A percentile compares a stretch with the other conserved stretches of the same genome.
These are phyloP conservation scores for Trametes meyenii DNA, from an alignment of 768 basidiomycete genomes.

Conservation along the genomic window DNA sequence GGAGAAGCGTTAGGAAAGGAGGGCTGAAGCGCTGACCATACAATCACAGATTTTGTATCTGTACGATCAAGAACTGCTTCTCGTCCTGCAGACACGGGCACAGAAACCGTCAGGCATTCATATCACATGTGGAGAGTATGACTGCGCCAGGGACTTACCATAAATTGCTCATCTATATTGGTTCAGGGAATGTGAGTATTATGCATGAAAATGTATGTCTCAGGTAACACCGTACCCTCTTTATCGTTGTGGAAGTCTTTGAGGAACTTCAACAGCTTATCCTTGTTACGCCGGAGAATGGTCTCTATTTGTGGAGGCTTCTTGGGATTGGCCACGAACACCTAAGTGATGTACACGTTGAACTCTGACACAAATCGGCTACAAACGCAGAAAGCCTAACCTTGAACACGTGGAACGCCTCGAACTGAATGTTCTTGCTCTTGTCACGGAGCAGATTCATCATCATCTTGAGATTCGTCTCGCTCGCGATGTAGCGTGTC, in stretches of 20 bases:
- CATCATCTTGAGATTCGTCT: slow-evolving; percentile 99
- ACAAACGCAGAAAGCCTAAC: slow-evolving; percentile 40
- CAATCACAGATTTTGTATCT: slow-evolving; percentile 74
- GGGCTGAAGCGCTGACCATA: not conserved
- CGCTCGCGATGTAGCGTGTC: slow-evolving; percentile 95
- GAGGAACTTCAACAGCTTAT: slow-evolving; percentile 87
- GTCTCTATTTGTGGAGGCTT: slow-evolving; percentile 94
- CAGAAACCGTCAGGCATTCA: not conserved
- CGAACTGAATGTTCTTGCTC: slow-evolving; percentile 99
- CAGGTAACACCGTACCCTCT: slow-evolving; percentile 64
- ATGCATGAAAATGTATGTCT: not conserved
- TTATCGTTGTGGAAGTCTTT: slow-evolving; percentile 98
- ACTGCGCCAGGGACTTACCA: slow-evolving; percentile 45
- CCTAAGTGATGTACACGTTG: slow-evolving; percentile 47
- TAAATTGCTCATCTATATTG: slow-evolving; percentile 88
- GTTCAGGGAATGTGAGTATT: not conserved
- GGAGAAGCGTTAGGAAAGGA: not conserved
- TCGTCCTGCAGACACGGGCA: slow-evolving; percentile 59
- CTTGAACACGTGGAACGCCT: slow-evolving; percentile 99
- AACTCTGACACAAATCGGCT: not conserved
- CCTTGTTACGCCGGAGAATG: slow-evolving; percentile 92
- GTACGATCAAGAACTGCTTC: slow-evolving; percentile 93
- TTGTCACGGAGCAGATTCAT: slow-evolving; percentile 98
- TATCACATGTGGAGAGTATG: slow-evolving; percentile 1
- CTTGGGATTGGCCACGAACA: slow-evolving; percentile 99